Evolutionary conservation across 202 grass and related monocot genomes (phyloP), one percentile per base, ranked within the genome.

Genomic region (Musa balbisiana): DNA sequence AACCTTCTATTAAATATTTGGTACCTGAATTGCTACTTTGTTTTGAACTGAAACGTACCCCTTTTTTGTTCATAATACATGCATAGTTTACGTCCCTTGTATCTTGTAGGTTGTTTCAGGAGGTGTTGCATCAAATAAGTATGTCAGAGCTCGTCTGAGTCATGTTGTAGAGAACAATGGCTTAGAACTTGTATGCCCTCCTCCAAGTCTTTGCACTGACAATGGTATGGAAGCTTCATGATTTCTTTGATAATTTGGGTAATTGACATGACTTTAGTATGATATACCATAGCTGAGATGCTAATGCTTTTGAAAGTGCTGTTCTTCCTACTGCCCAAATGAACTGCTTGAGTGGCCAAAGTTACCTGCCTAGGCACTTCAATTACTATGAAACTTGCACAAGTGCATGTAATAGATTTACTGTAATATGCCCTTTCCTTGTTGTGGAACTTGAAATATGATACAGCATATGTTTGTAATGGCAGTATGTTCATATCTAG

Each of bases 71-170:
- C 52, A 67, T 43, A 19, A 67, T 69, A 66, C 50, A 50, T 82
- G 10, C 51, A 25, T 79, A 73, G 2, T 79, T 77, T 78, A 77
- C 55, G 64, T 69, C 79, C 80, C 16, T 49, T 77, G 20, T 26
- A 54, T 72, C 64, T 77, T 85, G 75, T 90, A 98, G 91, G 94
- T 98, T 68, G 87, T 93, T 87, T 93, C 91, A 69, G 94, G 94
- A 81, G 94, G 94, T 73, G 91, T 98, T 79, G 94, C 94, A 88
- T 98, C 94, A 26, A 98, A 98, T 79, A 82, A 87, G 25, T 93
- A 89, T 72, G 84, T 97, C 73, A 87, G 88, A 84, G 79, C 84
- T 80, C 82, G 81, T 64, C 81, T 97, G 71, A 87, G 80, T 86
- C 58, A 87, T 77, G 71, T 97, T 62, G 84, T 84, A 54, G 81